Base-by-base conservation (phyloP, 2,329 filamentous ascomycete genomes). In the Graphium sp. region DNA sequence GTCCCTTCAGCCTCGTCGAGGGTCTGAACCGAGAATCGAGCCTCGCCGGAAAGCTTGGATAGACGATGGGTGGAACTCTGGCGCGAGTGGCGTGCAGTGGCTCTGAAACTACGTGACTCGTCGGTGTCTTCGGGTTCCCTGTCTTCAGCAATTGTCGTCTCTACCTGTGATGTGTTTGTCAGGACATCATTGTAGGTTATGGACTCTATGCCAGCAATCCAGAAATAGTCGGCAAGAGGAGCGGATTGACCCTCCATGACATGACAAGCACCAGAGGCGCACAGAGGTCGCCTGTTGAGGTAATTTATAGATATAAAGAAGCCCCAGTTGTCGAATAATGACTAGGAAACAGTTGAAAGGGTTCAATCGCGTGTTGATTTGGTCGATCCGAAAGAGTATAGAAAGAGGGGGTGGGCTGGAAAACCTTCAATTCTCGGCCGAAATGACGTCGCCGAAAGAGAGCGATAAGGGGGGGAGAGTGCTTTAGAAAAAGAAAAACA, bases 221-320 rank as follows among this genome's bases (percentile, higher is more conserved):
- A 79, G 52, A 79, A 79, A 55, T 79, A 79, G 50, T 79, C 74
- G 50, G 74, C 74, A 48, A 79, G 60, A 45, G 74, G 74, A 38
- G 62, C 62, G 37, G 70, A 72, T 34, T 68, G 60, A 53, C 50
- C 57, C 46, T 70, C 66, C 66, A 72, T 72, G 55, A 16, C 29
- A 31, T 26, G 13, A 19, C 24, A 31, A 24, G 24, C 29, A 24
- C 12, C 9, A 11, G 16, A 13, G 13, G 29, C 19, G 18, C 13
- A n/a, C n/a, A n/a, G n/a, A n/a, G n/a, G n/a, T n/a, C n/a, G n/a
- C n/a, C n/a, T n/a, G n/a, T n/a, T n/a, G n/a, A n/a, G n/a, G n/a
- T n/a, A n/a, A n/a, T n/a, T n/a, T n/a, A n/a, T n/a, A n/a, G n/a
- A n/a, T n/a, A n/a, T n/a, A n/a, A n/a, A n/a, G n/a, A n/a, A n/a